A percentile compares a stretch with the other conserved stretches of the same genome.
phyloP scores from a whole-genome alignment of 306 rosid genomes.

The Adenanthera pavonina region DNA sequence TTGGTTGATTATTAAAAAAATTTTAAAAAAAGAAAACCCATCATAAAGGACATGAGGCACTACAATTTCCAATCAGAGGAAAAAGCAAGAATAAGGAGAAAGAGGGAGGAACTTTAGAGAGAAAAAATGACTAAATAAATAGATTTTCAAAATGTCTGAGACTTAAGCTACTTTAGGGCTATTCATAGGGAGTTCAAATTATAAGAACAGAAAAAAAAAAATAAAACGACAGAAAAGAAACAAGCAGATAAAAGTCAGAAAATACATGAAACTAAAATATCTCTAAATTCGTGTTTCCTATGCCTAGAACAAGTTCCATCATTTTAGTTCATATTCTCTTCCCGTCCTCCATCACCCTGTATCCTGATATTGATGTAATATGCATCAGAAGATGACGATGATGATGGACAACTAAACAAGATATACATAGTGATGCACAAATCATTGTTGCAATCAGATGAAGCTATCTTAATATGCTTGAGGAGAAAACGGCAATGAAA shows the following conservation, averaged over 20 bases:
- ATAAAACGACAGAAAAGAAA: neutral
- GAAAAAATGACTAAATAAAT: neutral
- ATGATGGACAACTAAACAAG: constrained; percentile 35
- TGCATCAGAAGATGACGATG: constrained; percentile 30
- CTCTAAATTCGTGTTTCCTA: neutral
- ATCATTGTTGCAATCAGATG: constrained; percentile 40
- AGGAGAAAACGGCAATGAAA: constrained; percentile 57
- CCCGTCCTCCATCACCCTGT: neutral
- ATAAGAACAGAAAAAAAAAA: neutral
- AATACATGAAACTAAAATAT: neutral
- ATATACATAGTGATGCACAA: constrained; percentile 40
- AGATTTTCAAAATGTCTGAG: neutral
- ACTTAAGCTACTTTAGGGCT: neutral
- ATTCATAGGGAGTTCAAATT: neutral
- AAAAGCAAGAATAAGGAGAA: neutral
- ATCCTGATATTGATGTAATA: neutral
- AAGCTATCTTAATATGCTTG: constrained; percentile 34
- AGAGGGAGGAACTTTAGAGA: neutral
- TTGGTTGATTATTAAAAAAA: no score
- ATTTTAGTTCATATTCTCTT: no score
- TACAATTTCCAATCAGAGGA: neutral
- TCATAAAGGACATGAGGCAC: no score
- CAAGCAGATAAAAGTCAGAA: neutral
- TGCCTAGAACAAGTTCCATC: neutral
- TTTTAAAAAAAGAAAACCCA: no score